Base-by-base conservation (phyloP, 2,329 filamentous ascomycete genomes). In the Colletotrichum neosansevieriae region DNA sequence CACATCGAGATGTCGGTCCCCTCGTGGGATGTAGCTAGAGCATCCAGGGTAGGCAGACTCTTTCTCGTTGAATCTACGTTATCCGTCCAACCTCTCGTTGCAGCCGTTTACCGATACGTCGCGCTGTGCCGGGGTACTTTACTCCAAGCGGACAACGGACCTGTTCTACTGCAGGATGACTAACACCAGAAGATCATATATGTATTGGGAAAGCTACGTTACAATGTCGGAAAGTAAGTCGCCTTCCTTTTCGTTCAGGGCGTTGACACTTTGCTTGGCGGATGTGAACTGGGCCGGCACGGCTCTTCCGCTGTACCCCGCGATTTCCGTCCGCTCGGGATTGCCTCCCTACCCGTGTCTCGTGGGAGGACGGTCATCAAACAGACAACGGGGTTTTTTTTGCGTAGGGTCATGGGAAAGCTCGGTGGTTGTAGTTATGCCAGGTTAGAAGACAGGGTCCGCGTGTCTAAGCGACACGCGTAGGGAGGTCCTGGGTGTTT, bases 21-120 rank as follows among this genome's bases (percentile, higher is more conserved):
- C 19, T 54, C 21, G 44, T 53, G 53, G 60, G 60, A 64, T 53
- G 60, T 64, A 67, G 60, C 32, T 63, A 64, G 60, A 61, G 64
- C 53, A 67, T 67, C 53, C 53, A 38, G 53, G 60, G 58, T 47
- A 68, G 60, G 65, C 65, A 58, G 60, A 64, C 53, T 68, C 38
- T 64, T 68, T 40, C 60, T 68, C 60, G 32, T 40, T 64, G 45
- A 68, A 68, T 68, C 60, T 54, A 68, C 65, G 17, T 59, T 59
- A 64, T 68, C 65, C 60, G 65, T 58, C 54, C 53, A 49, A 17
- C 17, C 0, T 15, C 17, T 19, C 2, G 13, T 61, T 21, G 13
- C 13, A 3, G 12, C 36, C 15, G 15, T 45, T 45, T 61, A 47
- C 47, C 57, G 57, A 54, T 13, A 15, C 47, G 40, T 19, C n/a